These are phyloP conservation scores for Tulasnella sp. DNA, from an alignment of 768 basidiomycete species.

Conservation along the genomic window DNA sequence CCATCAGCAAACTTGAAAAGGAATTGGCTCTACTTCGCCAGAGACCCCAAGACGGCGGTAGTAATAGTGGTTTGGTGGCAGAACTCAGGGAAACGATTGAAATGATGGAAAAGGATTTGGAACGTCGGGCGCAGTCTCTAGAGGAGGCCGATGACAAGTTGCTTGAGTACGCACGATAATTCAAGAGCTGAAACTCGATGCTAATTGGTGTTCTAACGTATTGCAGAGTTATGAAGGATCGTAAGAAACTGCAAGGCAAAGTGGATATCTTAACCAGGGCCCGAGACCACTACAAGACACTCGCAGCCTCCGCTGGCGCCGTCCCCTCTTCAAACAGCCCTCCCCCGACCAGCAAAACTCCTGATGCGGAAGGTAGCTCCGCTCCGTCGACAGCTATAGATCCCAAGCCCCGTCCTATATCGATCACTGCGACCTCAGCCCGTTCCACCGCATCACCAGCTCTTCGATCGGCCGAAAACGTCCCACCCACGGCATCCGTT, in stretches of 20 bases:
- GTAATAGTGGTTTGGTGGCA: neutral
- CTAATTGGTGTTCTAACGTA: neutral
- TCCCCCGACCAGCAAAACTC: neutral
- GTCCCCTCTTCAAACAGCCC: neutral
- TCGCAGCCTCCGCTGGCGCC: conserved; percentile 4
- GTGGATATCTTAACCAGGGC: conserved; percentile 43
- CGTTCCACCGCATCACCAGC: neutral
- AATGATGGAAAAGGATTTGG: conserved; percentile 22
- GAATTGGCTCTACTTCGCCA: neutral
- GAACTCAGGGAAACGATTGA: conserved; percentile 10
- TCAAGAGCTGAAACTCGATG: neutral
- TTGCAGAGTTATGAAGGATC: conserved; percentile 23
- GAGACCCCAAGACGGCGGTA: neutral
- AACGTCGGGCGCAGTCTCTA: neutral
- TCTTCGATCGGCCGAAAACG: neutral
- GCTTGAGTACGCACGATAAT: conserved; percentile 7
- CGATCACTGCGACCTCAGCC: neutral
- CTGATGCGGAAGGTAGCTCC: neutral
- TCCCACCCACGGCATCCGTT: neutral
- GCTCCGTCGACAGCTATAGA: neutral
- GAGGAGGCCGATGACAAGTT: conserved; percentile 21
- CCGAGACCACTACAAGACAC: conserved; percentile 43
- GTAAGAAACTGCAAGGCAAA: conserved; percentile 31
- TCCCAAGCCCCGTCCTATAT: neutral
- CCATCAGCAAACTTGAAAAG: neutral